Evolutionary conservation across 2,329 filamentous ascomycete species (phyloP).

Genomic region (Ophiostoma sp.): DNA sequence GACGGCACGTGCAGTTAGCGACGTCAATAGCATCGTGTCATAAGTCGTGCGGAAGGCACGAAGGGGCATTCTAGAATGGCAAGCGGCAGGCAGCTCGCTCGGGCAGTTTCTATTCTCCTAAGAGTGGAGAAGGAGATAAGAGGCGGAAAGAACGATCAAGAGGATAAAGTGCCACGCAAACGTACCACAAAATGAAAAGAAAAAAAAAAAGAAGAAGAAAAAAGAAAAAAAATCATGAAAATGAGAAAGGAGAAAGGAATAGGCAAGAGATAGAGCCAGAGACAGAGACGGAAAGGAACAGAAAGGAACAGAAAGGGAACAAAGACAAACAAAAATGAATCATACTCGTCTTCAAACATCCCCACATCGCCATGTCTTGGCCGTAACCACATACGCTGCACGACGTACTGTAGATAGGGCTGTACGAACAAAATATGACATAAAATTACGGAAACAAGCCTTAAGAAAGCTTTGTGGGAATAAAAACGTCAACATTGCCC

Average conservation of each 20-base stretch:
- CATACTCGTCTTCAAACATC: background rate
- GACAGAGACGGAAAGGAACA: too few relatives aligned
- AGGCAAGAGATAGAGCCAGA: background rate
- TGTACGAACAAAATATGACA: background rate
- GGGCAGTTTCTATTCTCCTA: background rate
- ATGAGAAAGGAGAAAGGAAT: too few relatives aligned
- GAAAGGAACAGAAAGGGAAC: too few relatives aligned
- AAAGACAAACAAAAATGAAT: background rate
- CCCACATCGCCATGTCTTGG: background rate
- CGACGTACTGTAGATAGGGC: background rate
- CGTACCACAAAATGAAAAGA: background rate
- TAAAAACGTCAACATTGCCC: background rate
- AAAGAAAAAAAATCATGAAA: too few relatives aligned
- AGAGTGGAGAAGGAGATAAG: background rate
- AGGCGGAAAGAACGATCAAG: background rate
- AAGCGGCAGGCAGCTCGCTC: background rate
- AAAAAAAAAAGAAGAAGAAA: background rate
- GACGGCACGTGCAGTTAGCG: background rate
- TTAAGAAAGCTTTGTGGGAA: background rate
- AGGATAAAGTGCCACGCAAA: background rate
- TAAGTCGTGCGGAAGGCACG: too few relatives aligned
- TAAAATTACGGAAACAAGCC: background rate
- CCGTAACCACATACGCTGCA: background rate
- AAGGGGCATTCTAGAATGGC: background rate
- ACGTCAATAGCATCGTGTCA: background rate